These are phyloP conservation scores for Antarctomyces pellizariae DNA, from an alignment of 495 filamentous ascomycete genomes.

Conservation along the genomic window DNA sequence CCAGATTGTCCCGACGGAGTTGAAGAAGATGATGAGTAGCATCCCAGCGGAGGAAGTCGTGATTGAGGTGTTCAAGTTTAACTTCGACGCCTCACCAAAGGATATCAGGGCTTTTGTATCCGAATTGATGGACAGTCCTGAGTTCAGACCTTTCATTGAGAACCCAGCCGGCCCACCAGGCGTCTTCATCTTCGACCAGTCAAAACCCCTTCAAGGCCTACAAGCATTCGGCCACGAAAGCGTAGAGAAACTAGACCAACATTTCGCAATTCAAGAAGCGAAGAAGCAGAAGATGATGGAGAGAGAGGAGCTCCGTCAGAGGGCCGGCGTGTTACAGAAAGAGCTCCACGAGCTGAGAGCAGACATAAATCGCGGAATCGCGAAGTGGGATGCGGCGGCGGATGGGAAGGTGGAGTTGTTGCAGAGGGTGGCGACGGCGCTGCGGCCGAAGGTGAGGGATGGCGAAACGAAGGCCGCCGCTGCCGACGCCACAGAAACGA, in stretches of 20 bases:
- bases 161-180: conserved; percentile 52
- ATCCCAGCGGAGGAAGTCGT: conserved; percentile 30
- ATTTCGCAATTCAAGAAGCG: no score
- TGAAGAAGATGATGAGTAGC: conserved; percentile 46
- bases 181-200: conserved; percentile 46
- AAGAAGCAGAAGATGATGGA: no score
- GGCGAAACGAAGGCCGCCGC: no score
- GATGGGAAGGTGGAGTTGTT: no score
- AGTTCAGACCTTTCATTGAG: conserved; percentile 30
- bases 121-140: conserved; percentile 42
- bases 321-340: no score
- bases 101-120: conserved; percentile 35
- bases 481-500: no score
- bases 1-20: conserved; percentile 34
- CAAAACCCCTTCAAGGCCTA: conserved; percentile 47
- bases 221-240: conserved; percentile 54
- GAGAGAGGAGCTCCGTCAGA: no score
- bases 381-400: no score
- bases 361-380: no score
- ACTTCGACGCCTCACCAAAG: conserved; percentile 13
- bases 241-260: conserved; percentile 28
- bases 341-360: no score
- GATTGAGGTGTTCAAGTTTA: conserved; percentile 49
- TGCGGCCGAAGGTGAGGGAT: background rate
- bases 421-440: background rate